phyloP scores from a whole-genome alignment of 2,329 filamentous ascomycete species.

The Fusarium veterinarium region DNA sequence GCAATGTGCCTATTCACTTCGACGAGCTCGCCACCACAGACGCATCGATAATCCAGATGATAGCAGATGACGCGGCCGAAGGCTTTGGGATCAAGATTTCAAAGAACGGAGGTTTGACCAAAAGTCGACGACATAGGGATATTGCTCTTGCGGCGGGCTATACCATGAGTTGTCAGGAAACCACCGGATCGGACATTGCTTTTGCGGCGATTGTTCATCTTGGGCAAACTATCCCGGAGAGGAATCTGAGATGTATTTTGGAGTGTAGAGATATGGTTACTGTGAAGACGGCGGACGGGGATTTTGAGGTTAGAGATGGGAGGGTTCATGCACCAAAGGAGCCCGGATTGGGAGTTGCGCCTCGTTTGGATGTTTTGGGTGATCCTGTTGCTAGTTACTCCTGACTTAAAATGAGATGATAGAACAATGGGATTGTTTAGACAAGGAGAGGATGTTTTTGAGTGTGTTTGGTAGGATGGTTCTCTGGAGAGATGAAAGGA shows the following conservation, averaged over 20 bases:
- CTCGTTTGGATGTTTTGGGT: slow-evolving; percentile 30
- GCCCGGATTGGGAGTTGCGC: slow-evolving; percentile 25
- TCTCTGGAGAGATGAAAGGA: too few species aligned
- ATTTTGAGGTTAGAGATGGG: slow-evolving; percentile 28
- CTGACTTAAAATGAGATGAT: background rate
- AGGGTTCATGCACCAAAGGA: slow-evolving; percentile 21
- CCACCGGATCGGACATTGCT: slow-evolving; percentile 26
- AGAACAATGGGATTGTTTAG: background rate
- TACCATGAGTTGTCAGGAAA: slow-evolving; percentile 36
- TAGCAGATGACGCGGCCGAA: slow-evolving; percentile 33
- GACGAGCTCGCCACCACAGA: slow-evolving; percentile 32
- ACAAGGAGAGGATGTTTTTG: too few species aligned
- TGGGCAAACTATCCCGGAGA: slow-evolving; percentile 30
- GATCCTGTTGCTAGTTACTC: slow-evolving; percentile 31
- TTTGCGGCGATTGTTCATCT: slow-evolving; percentile 36
- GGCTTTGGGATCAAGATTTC: slow-evolving; percentile 37
- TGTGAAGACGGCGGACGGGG: slow-evolving; percentile 29
- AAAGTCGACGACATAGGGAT: slow-evolving; percentile 27
- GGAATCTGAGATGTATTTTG: slow-evolving; percentile 29
- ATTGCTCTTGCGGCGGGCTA: slow-evolving; percentile 34
- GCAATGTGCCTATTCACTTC: slow-evolving; percentile 28
- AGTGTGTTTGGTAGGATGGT: too few species aligned
- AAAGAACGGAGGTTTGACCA: slow-evolving; percentile 34
- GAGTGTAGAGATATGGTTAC: slow-evolving; percentile 31
- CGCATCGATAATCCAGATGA: slow-evolving; percentile 23